Base-by-base conservation (phyloP, 2,329 filamentous ascomycete species). In the Fusarium sp. region DNA sequence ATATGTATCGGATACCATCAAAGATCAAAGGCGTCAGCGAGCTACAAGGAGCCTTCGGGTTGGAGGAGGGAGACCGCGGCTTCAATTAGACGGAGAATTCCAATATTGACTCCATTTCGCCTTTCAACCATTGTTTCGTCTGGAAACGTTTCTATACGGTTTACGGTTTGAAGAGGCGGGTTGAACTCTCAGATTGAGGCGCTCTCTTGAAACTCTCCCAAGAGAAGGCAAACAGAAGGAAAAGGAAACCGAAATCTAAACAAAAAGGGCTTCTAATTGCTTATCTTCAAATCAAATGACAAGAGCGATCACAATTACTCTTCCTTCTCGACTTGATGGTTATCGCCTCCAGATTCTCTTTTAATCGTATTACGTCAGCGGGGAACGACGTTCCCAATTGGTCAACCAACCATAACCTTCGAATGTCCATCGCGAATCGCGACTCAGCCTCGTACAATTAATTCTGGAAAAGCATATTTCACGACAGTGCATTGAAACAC, bases 1-100 rank as follows among this genome's bases (percentile, higher is more conserved):
- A 76, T 71, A 76, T 75, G 67, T 74, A 76, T 73, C 63, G 62
- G 70, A 75, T 73, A 75, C 63, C 70, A 72, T 44, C 57, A 29
- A 37, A 65, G 54, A 56, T 65, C 40, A 55, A 54, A 53, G 67
- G 57, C 58, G 59, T 59, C 54, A 56, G 48, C 51, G 57, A 60
- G 44, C 62, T 44, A 51, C n/a, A 41, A 42, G 40, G 57, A 53
- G 48, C 37, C 52, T 42, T 9, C 42, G 27, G 34, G 53, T 34
- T 48, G 57, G 51, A 46, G 61, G 57, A 29, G 45, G 37, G 45
- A 52, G 29, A 61, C 44, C 42, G 22, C 41, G 52, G 49, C 65
- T 66, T 53, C 54, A 58, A 61, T 74, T 27, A 75, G 72, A 74
- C 60, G 70, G 69, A 60, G 59, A 63, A 72, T 61, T 70, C 71